A percentile compares a stretch with the other conserved stretches of the same genome.
Conservation (phyloP, 495 filamentous ascomycete genomes). For the Tuber melanosporum region DNA sequence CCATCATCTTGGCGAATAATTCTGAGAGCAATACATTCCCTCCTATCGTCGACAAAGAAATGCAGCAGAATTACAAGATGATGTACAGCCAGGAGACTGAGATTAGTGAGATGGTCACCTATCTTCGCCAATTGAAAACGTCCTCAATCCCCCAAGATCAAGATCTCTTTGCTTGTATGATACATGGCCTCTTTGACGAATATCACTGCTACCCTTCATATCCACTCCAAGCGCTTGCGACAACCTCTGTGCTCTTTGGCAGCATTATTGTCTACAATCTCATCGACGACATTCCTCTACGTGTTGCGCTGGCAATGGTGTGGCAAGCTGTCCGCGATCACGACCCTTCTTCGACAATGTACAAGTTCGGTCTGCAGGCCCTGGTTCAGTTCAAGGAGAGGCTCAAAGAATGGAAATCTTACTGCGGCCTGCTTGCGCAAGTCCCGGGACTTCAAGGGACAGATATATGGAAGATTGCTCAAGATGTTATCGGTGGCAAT, state of each 20-base stretch:
- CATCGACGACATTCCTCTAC: slow-evolving; percentile 79
- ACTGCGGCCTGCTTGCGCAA: slow-evolving; percentile 73
- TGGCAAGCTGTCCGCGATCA: slow-evolving; percentile 86
- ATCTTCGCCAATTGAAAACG: slow-evolving; percentile 74
- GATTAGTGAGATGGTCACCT: slow-evolving; percentile 69
- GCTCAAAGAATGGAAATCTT: slow-evolving; percentile 85
- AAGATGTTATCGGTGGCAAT: slow-evolving; percentile 62
- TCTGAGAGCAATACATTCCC: slow-evolving; percentile 70
- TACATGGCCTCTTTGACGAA: slow-evolving; percentile 94
- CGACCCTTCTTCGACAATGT: slow-evolving; percentile 76
- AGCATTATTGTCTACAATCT: slow-evolving; percentile 91
- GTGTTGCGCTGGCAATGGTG: slow-evolving; percentile 91
- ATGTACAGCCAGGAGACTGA: slow-evolving; percentile 89
- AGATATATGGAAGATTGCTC: slow-evolving; percentile 70
- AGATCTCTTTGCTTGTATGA: slow-evolving; percentile 96
- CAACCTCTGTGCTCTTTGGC: slow-evolving; percentile 92
- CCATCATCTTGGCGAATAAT: slow-evolving; percentile 79
- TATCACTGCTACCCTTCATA: slow-evolving; percentile 93
- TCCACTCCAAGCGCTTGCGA: slow-evolving; percentile 85
- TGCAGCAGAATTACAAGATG: slow-evolving; percentile 93
- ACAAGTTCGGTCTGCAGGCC: slow-evolving; percentile 96
- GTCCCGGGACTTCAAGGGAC: slow-evolving; percentile 77
- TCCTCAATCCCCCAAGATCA: slow-evolving; percentile 77
- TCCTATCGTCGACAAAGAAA: slow-evolving; percentile 70
- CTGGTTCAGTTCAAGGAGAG: slow-evolving; percentile 76